These are phyloP conservation scores for Schizopora paradoxa DNA, from an alignment of 1,284 basidiomycete genomes.

Conservation along the genomic window DNA sequence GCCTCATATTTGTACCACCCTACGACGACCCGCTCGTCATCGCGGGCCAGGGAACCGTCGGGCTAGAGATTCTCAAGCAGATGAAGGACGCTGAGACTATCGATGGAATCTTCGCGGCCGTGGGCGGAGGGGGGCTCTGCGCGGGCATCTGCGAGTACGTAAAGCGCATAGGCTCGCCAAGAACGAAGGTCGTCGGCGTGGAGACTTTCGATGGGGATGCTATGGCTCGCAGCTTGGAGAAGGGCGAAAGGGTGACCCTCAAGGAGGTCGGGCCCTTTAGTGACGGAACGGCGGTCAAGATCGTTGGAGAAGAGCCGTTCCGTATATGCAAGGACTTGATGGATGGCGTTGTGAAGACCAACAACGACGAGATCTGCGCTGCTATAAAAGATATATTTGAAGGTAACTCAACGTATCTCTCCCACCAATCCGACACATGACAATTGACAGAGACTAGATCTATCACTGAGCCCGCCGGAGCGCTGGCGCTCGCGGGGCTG, in stretches of 20 bases:
- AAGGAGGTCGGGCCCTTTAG: slow-evolving; percentile 94
- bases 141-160: slow-evolving; percentile 90
- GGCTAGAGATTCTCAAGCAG: slow-evolving; percentile 91
- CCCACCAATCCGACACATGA: slow-evolving; percentile 9
- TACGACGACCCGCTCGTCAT: slow-evolving; percentile 98
- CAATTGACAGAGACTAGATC: slow-evolving; percentile 76
- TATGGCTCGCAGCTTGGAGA: slow-evolving; percentile 75
- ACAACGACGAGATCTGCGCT: slow-evolving; percentile 97
- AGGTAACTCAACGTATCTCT: slow-evolving; percentile 46
- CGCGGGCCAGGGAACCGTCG: slow-evolving; percentile 95
- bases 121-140: slow-evolving; percentile 92
- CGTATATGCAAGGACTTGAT: slow-evolving; percentile 83
- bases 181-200: slow-evolving; percentile 83
- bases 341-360: slow-evolving; percentile 83
- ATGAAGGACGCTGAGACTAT: slow-evolving; percentile 67
- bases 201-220: slow-evolving; percentile 96
- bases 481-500: slow-evolving; percentile 86
- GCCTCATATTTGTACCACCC: slow-evolving; percentile 90
- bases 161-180: slow-evolving; percentile 87
- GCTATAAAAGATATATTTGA: slow-evolving; percentile 99
- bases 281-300: slow-evolving; percentile 98
- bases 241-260: slow-evolving; percentile 78
- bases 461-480: slow-evolving; percentile 96
- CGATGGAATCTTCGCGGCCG: slow-evolving; percentile 84
- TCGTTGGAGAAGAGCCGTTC: slow-evolving; percentile 94